Percentiles rank a stretch among this genome's conserved stretches.
These are phyloP conservation scores for Penicillium sclerotigenum DNA, from an alignment of 2,329 filamentous ascomycete genomes.

Conservation along the genomic window DNA sequence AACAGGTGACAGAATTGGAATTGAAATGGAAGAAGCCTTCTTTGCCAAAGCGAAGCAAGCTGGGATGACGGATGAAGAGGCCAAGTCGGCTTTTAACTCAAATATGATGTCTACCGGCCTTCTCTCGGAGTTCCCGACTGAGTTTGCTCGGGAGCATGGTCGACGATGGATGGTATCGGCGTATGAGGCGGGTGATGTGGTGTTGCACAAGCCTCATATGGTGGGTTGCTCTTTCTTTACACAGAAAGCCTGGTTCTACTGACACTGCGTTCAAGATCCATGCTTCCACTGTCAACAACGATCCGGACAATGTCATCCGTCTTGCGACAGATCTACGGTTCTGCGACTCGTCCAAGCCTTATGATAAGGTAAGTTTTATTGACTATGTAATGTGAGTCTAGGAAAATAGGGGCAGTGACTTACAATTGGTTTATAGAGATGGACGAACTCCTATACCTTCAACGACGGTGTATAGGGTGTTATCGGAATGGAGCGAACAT, in stretches of 20 bases:
- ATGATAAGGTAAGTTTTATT: slow-evolving; percentile 43
- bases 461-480: slow-evolving; percentile 30
- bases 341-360: slow-evolving; percentile 51
- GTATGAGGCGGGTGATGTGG: slow-evolving; percentile 55
- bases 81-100: slow-evolving; percentile 52
- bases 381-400: not conserved
- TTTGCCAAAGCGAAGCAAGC: slow-evolving; percentile 47
- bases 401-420: not conserved
- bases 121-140: slow-evolving; percentile 50
- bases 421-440: slow-evolving; percentile 25
- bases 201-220: slow-evolving; percentile 41
- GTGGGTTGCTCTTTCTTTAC: slow-evolving; percentile 18
- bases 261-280: slow-evolving; percentile 47
- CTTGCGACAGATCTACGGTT: slow-evolving; percentile 58
- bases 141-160: slow-evolving; percentile 44
- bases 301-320: slow-evolving; percentile 51
- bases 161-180: slow-evolving; percentile 51
- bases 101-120: slow-evolving; percentile 59
- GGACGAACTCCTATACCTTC: slow-evolving; percentile 42
- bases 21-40: slow-evolving; percentile 41
- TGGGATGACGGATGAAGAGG: slow-evolving; percentile 53
- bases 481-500: not conserved
- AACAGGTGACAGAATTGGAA: slow-evolving; percentile 33
- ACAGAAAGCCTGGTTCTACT: not conserved
- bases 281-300: slow-evolving; percentile 56